Percentiles rank a stretch among this genome's conserved stretches.
phyloP scores from a whole-genome alignment of 129 eudicot species.

The Scalesia atractyloides region DNA sequence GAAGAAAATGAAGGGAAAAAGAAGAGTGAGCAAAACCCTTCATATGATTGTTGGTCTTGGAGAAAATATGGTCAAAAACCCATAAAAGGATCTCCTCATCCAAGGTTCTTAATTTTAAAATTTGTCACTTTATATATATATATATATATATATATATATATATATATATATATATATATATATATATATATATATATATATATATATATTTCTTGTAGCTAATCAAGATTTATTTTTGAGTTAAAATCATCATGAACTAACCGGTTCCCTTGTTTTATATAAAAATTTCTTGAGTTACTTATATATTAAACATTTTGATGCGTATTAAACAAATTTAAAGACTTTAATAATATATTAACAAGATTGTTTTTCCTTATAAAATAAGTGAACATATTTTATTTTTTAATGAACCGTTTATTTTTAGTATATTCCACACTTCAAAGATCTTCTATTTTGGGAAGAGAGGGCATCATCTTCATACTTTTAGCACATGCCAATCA shows the following conservation, averaged over 20 bases:
- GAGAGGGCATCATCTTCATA: constrained; percentile 18
- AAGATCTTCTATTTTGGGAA: constrained; percentile 26
- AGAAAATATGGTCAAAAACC: constrained; percentile 98
- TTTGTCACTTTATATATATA: neutral
- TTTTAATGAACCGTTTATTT: too few relatives aligned
- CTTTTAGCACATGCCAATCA: constrained; percentile 30
- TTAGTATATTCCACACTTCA: neutral
- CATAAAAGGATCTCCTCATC: constrained; percentile 83
- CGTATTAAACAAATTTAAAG: neutral
- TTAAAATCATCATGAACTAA: too few relatives aligned
- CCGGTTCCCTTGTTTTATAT: too few relatives aligned
- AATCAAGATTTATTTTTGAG: neutral
- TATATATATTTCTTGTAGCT: too few relatives aligned
- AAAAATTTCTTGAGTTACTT: neutral
- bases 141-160: too few relatives aligned
- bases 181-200: too few relatives aligned
- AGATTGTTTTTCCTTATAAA: too few relatives aligned
- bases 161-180: too few relatives aligned
- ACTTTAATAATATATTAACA: too few relatives aligned
- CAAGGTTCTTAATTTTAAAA: constrained; percentile 48
- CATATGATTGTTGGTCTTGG: constrained; percentile 96
- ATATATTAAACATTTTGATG: neutral
- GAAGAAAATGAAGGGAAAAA: constrained; percentile 35
- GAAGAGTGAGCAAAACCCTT: constrained; percentile 59
- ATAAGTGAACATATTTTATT: too few relatives aligned